These are phyloP conservation scores for Chrysopogon serrulatus DNA, from an alignment of 176 grass and related monocot genomes.

Conservation along the genomic window DNA sequence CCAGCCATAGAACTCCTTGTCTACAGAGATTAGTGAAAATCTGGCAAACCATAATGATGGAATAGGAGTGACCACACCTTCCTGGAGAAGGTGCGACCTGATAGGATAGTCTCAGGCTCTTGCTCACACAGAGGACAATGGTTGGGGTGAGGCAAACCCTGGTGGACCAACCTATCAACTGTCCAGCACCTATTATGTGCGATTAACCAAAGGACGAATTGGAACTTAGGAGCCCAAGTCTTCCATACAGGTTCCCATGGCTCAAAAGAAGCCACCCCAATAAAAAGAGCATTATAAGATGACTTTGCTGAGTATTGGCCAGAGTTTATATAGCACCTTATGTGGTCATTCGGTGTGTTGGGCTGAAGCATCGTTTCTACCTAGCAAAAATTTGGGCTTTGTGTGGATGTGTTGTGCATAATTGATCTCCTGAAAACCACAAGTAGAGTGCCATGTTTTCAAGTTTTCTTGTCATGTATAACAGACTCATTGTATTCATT, in stretches of 20 bases:
- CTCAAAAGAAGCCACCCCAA: background rate
- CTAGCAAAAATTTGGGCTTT: background rate
- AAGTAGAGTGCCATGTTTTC: background rate
- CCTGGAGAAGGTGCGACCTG: background rate
- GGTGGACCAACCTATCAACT: background rate
- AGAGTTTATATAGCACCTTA: too few relatives aligned
- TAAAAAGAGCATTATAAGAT: background rate
- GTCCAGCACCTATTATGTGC: background rate
- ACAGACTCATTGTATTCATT: background rate
- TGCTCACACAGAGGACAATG: background rate
- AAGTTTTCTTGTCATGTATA: background rate
- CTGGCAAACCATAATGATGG: background rate
- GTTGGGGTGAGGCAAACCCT: background rate
- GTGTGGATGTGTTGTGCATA: background rate
- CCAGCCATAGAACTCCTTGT: constrained; percentile 67
- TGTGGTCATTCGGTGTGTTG: too few relatives aligned
- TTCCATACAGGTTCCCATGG: background rate
- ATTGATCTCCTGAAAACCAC: background rate
- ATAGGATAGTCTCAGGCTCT: background rate
- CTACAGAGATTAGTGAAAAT: background rate
- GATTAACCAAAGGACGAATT: background rate
- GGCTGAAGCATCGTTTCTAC: background rate
- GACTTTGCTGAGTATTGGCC: background rate
- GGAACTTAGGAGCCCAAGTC: background rate
- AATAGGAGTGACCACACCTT: background rate